Base-by-base conservation (phyloP, 1,284 basidiomycete species). In the Ustilago nuda region DNA sequence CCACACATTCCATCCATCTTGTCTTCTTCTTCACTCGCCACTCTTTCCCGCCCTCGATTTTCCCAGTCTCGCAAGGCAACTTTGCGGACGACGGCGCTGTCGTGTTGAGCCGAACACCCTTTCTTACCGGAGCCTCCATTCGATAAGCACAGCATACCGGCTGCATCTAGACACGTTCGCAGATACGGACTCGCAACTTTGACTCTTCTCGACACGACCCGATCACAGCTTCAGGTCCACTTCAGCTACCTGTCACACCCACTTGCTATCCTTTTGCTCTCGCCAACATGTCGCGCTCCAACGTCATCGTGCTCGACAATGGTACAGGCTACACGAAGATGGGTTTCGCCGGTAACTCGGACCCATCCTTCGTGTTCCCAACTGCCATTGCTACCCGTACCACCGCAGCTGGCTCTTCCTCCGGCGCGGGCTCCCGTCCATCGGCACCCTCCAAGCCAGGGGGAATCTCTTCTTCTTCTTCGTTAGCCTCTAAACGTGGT, bases 271-370 rank as follows among this genome's bases (percentile, higher is more conserved):
- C 19, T 19, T 45, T 15, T 8, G 7, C 43, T 19, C 1, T 1
- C 43, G 45, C 32, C 61, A 48, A 46, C 63, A 85, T 85, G 83
- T 83, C 83, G 59, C 81, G 82, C 45, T 83, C 83, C 58, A 84
- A 85, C 70, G 83, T 85, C 63, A 82, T 84, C 66, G 82, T 84
- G 15, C 76, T 84, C 84, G 95, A 98, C 89, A 98, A 98, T 90
- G 96, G 96, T 64, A 98, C 95, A 54, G 96, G 96, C 19, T 98
- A 91, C 88, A 96, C 95, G 30, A 98, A 98, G 91, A 92, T 98
- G 87, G 96, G 96, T 54, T 99, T 97, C 87, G 96, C 97, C 59
- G 97, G 97, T 63, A 99, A 99, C 88, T 97, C 94, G 63, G 95
- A 98, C 87, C 97, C 96, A 51, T 98, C 95, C 11, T 99, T 97